Evolutionary conservation across 2,329 filamentous ascomycete genomes (phyloP), one percentile per base, ranked within the genome.

Genomic region (Chaetomium sp.): DNA sequence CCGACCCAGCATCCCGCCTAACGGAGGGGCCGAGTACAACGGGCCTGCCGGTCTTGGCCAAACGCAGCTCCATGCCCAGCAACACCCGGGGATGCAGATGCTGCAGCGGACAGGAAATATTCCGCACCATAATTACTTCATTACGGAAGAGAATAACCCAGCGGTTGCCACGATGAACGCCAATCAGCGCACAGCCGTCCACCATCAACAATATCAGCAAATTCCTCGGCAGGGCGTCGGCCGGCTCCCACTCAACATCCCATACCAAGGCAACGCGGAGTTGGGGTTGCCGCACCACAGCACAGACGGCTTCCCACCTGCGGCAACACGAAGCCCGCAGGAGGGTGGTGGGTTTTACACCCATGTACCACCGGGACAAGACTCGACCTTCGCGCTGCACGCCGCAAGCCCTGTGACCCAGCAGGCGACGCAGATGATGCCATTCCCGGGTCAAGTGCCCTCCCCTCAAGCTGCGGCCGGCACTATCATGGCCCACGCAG

Each of bases 81-180:
- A 67, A 40, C 76, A 79, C 49, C 65, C 71, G 3, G 68, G 68
- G 33, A 71, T 77, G 45, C 75, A 76, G 14, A 74, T 81, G 65
- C 65, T 79, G 48, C 78, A 79, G 60, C 74, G 77, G 52, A 71
- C 74, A n/a, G 63, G 74, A 5, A 76, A 73, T 65, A 70, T 79
- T 63, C 72, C 75, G 3, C 68, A 73, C 48, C 74, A 75, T 52
- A 67, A 69, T 5, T 82, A 77, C 66, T 86, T 83, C 62, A 75
- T 85, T 35, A 78, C 82, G 1, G 82, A 86, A 55, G 79, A 83
- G 60, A 77, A 75, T 65, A 84, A 84, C 62, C 81, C 82, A 8
- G 80, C 78, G 10, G 78, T 86, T 5, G 81, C 80, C 36, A 85
- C 80, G 10, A 79, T 85, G 76, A 81, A 79, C 68, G 76, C 79